These are phyloP conservation scores for Suillus alpinus DNA, from an alignment of 768 basidiomycete genomes.

Conservation along the genomic window DNA sequence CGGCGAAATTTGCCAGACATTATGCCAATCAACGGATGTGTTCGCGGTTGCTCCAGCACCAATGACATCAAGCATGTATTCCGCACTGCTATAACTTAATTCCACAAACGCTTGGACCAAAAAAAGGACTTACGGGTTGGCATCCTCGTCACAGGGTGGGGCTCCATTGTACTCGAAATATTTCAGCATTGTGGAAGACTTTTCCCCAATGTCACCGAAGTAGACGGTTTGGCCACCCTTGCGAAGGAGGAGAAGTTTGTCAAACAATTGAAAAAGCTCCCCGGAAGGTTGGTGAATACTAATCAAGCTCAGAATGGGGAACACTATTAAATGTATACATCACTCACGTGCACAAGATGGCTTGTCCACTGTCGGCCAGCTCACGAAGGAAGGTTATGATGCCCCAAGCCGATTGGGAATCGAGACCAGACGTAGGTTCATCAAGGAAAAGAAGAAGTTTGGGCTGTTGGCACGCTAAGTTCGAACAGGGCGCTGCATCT, in stretches of 20 bases:
- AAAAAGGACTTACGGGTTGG: slow-evolving; percentile 58
- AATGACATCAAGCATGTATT: slow-evolving; percentile 69
- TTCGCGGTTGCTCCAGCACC: slow-evolving; percentile 69
- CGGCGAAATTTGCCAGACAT: slow-evolving; percentile 53
- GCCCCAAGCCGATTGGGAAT: slow-evolving; percentile 85
- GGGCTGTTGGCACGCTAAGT: slow-evolving; percentile 40
- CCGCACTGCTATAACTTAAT: slow-evolving; percentile 47
- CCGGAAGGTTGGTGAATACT: slow-evolving; percentile 70
- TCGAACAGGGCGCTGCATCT: background rate
- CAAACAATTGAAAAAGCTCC: slow-evolving; percentile 79
- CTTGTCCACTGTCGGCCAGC: slow-evolving; percentile 79
- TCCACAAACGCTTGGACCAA: slow-evolving; percentile 51
- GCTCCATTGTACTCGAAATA: slow-evolving; percentile 78
- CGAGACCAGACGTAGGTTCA: slow-evolving; percentile 86
- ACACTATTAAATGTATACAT: background rate
- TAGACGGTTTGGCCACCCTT: slow-evolving; percentile 73
- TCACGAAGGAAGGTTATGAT: slow-evolving; percentile 73
- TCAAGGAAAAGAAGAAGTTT: slow-evolving; percentile 81
- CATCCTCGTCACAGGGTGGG: slow-evolving; percentile 54
- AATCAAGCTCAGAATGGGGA: background rate
- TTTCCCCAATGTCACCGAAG: slow-evolving; percentile 65
- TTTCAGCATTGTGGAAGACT: slow-evolving; percentile 58
- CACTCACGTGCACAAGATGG: slow-evolving; percentile 83
- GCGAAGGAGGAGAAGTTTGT: slow-evolving; percentile 71
- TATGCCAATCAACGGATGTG: slow-evolving; percentile 55